These are phyloP conservation scores for Capsicum rhomboideum DNA, from an alignment of 257 asterid species.

Conservation along the genomic window DNA sequence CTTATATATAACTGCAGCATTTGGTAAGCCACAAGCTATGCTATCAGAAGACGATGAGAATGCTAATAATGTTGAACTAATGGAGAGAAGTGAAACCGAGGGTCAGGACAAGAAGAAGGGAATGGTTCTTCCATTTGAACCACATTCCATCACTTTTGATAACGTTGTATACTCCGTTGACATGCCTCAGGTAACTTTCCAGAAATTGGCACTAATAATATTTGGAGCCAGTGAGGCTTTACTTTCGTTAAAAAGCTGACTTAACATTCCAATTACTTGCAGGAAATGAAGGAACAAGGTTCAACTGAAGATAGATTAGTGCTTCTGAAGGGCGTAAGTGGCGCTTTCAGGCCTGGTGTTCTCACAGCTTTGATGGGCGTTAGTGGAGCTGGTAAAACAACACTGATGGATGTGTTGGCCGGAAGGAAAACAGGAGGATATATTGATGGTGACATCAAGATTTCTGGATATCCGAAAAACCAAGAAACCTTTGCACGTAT, in stretches of 20 bases:
- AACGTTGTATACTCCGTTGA: slow-evolving; percentile 68
- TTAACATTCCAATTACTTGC: not conserved
- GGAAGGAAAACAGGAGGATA: slow-evolving; percentile 82
- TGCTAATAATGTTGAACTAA: not conserved
- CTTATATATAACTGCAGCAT: slow-evolving; percentile 29
- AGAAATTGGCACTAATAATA: too few species aligned
- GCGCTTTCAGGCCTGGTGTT: slow-evolving; percentile 79
- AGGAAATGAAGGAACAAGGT: slow-evolving; percentile 75
- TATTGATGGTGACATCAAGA: slow-evolving; percentile 49
- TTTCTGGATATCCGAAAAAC: slow-evolving; percentile 67
- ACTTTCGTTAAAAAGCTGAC: not conserved
- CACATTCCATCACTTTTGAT: slow-evolving; percentile 77
- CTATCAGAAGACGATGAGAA: slow-evolving; percentile 29
- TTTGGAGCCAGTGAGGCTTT: not conserved
- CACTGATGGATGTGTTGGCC: slow-evolving; percentile 73
- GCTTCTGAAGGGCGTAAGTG: slow-evolving; percentile 61
- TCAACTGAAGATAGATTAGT: slow-evolving; percentile 32
- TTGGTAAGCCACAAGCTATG: slow-evolving; percentile 47
- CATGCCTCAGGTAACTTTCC: slow-evolving; percentile 59
- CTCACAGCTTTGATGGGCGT: slow-evolving; percentile 85
- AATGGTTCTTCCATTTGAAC: slow-evolving; percentile 93
- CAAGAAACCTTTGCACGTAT: slow-evolving; percentile 73
- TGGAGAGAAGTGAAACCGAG: slow-evolving; percentile 6
- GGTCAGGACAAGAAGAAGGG: slow-evolving; percentile 34
- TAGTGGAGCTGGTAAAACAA: slow-evolving; percentile 86